Evolutionary conservation across 495 filamentous ascomycete species (phyloP), one percentile per base, ranked within the genome.

Genomic region (Aspergillus olivimuriae): DNA sequence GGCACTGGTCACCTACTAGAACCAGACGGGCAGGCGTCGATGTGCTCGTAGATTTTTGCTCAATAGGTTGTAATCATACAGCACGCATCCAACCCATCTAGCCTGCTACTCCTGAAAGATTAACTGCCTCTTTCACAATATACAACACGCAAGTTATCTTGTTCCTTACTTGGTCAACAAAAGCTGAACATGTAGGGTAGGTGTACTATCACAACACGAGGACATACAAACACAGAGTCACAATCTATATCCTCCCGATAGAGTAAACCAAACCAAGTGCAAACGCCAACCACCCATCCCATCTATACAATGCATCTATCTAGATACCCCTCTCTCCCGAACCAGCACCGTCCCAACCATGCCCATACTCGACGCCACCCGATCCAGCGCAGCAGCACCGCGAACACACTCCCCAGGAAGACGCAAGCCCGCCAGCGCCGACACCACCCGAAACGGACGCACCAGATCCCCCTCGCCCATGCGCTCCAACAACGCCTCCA

Each of bases 341-440:
- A 44, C 39, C n/a, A 59, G 30, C 19, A 41, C 56, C 1, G 55
- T 47, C 5, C 58, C 56, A 8, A 66, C 33, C 41, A 60, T 55
- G 2, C 63, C 63, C 61, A 66, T 62, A n/a, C 61, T 65, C 21
- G 61, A 67, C 11, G 61, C 65, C 32, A 69, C 52, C 2, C 57
- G 58, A 38, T 69, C 65, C 39, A 69, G 32, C 63, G 60, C 66
- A 20, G 60, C 59, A 4, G 60, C 56, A 5, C 57, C 56, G 18
- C 44, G 51, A 4, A 55, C 48, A 28, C 53, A 51, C 45, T 51
- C 36, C 58, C 52, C n/a, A 50, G 41, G 16, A 45, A 20, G 12
- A 21, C 18, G 23, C 2, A 12, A 15, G n/a, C 12, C 2, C 9
- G 14, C 53, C 24, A 66, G 47, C 35, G 57, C 63, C 1, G 58